Conservation (phyloP, 2,329 filamentous ascomycete species). For the Parastagonospora avenae region DNA sequence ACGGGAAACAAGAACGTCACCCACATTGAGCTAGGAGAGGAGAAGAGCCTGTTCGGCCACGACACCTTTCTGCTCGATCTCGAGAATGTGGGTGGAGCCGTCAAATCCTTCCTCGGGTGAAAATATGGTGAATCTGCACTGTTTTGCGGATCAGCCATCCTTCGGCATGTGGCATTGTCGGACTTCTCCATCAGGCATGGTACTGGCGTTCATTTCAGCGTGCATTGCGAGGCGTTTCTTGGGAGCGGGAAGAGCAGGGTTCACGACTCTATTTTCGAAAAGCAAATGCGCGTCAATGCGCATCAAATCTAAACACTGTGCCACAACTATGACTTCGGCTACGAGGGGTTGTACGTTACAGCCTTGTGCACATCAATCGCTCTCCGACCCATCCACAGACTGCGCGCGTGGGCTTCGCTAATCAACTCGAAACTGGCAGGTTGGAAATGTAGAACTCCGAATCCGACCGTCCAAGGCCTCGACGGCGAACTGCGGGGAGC, state of each 20-base stretch:
- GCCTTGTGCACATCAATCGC: neutral
- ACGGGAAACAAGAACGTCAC: conserved; percentile 81
- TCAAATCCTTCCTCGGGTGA: conserved; percentile 77
- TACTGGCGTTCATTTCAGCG: conserved; percentile 8
- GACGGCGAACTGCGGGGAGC: conserved; percentile 4
- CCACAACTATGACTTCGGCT: neutral
- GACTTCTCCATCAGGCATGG: neutral
- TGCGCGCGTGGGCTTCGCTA: neutral
- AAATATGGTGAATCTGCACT: conserved; percentile 7
- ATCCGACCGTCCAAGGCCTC: neutral
- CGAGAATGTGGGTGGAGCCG: conserved; percentile 84
- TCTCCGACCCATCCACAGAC: conserved; percentile 2
- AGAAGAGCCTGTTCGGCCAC: conserved; percentile 93
- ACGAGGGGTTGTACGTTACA: too few species aligned
- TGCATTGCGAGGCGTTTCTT: conserved; percentile 28
- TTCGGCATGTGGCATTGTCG: neutral
- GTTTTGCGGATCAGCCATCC: neutral
- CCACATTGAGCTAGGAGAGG: conserved; percentile 90
- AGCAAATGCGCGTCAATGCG: neutral
- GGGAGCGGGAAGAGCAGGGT: neutral
- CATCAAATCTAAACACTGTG: neutral
- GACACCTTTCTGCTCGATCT: conserved; percentile 95
- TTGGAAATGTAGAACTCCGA: neutral
- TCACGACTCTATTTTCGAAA: conserved; percentile 6
- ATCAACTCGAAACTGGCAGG: neutral